Evolutionary conservation across 2,329 filamentous ascomycete species (phyloP), one percentile per base, ranked within the genome.

Genomic region (Cadophora luteo-olivacea): DNA sequence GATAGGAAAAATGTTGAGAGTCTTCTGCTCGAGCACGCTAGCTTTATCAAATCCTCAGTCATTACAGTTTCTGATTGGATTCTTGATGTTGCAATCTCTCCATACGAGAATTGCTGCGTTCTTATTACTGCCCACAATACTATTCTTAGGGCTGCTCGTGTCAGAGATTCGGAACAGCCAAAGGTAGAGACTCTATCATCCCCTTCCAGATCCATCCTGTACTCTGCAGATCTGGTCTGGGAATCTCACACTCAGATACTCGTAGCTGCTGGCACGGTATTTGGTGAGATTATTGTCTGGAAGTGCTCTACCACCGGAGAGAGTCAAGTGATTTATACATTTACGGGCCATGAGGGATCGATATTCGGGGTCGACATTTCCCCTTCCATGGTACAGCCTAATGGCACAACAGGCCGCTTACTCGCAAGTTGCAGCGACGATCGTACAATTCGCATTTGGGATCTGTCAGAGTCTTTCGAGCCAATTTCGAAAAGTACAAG

Each of bases 391-490:
- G 69, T 71, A 7, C 72, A 80, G 25, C 70, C 78, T 1, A 78
- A 81, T 16, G 82, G 81, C 0, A 77, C 76, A 7, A 77, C 77
- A 24, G 81, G 82, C 32, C 84, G 92, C 63, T 79, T 97, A n/a
- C 83, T 99, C 41, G 92, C 91, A 16, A 97, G 92, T 75, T 99
- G 96, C 78, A 98, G 95, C 76, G 96, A 99, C 77, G 96, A 99
- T 79, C 87, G 96, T 62, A 97, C 94, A 0, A 88, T 99, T 25
- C 86, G 92, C 16, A 81, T 98, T 1, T 98, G 96, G 95, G 89
- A 97, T 76, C 87, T 97, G 8, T 66, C 68, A 5, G 6, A n/a
- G 9, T 14, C 33, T 19, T 24, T n/a, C 19, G 45, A 33, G 3
- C 4, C 25, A 4, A 8, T 33, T 9, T 19, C 38, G 32, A 55